A percentile compares a stretch with the other conserved stretches of the same genome.
phyloP scores from a whole-genome alignment of 768 basidiomycete species.

The Mycena galericulata region DNA sequence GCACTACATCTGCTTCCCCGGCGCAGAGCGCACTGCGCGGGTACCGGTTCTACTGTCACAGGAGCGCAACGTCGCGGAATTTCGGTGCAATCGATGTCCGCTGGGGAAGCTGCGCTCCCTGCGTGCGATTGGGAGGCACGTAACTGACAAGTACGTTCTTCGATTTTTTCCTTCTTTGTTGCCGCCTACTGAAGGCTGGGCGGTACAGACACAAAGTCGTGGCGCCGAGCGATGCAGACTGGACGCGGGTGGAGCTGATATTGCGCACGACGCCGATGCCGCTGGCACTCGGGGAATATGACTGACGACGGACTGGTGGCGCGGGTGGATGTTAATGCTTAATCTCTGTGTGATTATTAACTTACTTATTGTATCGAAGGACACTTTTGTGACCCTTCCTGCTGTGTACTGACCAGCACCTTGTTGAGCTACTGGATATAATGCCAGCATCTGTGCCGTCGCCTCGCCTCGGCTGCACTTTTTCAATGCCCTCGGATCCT shows the following conservation, averaged over 20 bases:
- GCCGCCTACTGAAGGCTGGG: background rate
- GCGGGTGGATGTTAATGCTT: background rate
- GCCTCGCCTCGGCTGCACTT: too few relatives aligned
- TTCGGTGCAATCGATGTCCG: slow-evolving; percentile 20
- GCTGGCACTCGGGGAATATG: background rate
- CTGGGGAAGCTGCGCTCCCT: slow-evolving; percentile 20
- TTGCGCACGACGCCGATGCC: slow-evolving; percentile 7
- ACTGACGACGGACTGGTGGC: background rate
- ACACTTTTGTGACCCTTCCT: too few relatives aligned
- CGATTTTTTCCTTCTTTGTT: background rate
- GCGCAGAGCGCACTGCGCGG: slow-evolving; percentile 27
- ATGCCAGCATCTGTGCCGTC: too few relatives aligned
- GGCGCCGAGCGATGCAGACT: slow-evolving; percentile 9
- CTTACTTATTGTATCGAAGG: too few relatives aligned
- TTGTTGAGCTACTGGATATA: too few relatives aligned
- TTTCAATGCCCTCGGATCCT: too few relatives aligned
- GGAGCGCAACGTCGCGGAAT: slow-evolving; percentile 5
- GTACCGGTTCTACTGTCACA: slow-evolving; percentile 18
- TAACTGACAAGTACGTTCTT: slow-evolving; percentile 25
- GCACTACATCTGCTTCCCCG: slow-evolving; percentile 19
- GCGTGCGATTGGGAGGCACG: slow-evolving; percentile 19
- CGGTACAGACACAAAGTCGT: background rate
- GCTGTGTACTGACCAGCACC: too few relatives aligned
- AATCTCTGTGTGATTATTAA: too few relatives aligned
- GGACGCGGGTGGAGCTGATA: slow-evolving; percentile 21